Evolutionary conservation across 208 protist species (phyloP).

Genomic region (Crithidia fasciculata): DNA sequence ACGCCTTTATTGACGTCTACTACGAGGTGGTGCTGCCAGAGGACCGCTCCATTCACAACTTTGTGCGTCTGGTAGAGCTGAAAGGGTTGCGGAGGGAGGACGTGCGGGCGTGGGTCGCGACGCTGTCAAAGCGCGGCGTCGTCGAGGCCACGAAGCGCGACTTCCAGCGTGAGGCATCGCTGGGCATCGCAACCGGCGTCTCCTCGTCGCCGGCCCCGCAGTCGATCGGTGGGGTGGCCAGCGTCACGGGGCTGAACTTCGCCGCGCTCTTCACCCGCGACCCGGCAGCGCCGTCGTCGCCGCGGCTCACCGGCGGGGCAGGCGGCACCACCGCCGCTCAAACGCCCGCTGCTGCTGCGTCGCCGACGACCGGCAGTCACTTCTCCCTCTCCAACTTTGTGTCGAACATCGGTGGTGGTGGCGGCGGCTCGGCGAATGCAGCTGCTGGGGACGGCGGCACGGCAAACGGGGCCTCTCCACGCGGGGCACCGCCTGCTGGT

Average conservation of each 20-base stretch:
- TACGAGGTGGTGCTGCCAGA: conserved; percentile 82
- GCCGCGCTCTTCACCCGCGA: conserved; percentile 56
- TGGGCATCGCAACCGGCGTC: conserved; percentile 45
- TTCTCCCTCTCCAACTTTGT: conserved; percentile 43
- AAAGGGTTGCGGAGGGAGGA: conserved; percentile 85
- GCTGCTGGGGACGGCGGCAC: neutral
- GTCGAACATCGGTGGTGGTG: conserved; percentile 28
- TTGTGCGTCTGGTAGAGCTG: conserved; percentile 85
- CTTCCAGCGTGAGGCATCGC: conserved; percentile 41
- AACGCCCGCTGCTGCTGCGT: neutral
- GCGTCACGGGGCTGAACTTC: conserved; percentile 49
- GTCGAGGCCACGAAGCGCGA: conserved; percentile 89
- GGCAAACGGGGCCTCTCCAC: neutral
- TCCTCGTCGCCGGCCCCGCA: conserved; percentile 8
- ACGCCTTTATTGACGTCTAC: conserved; percentile 86
- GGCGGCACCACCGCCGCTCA: neutral
- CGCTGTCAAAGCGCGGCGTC: conserved; percentile 84
- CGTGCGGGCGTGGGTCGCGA: conserved; percentile 76
- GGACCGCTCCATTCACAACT: conserved; percentile 88
- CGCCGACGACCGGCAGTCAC: conserved; percentile 10
- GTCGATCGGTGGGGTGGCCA: conserved; percentile 3
- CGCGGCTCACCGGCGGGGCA: neutral
- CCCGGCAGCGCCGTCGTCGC: conserved; percentile 14
- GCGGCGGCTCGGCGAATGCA: neutral
- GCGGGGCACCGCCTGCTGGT: neutral